Conservation (phyloP, 768 basidiomycete species). For the Xerocomellus amylosporus region DNA sequence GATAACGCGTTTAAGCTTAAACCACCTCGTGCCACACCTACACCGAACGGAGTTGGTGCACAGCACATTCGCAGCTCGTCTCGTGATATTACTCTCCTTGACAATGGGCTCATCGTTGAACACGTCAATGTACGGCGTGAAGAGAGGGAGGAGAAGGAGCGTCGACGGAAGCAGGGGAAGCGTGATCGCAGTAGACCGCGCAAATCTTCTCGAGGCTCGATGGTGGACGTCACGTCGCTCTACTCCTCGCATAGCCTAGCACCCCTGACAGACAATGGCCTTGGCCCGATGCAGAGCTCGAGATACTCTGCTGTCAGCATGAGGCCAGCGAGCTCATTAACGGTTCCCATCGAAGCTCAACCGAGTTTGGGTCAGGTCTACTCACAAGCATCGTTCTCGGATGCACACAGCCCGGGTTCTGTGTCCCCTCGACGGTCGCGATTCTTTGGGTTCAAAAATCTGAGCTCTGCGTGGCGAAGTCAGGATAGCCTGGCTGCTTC, state of each 20-base stretch:
- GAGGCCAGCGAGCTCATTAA: constrained; percentile 61
- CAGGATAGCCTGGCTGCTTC: constrained; percentile 81
- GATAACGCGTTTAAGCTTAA: constrained; percentile 68
- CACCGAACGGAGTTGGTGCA: constrained; percentile 34
- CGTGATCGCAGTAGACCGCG: constrained; percentile 55
- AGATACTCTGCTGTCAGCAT: constrained; percentile 55
- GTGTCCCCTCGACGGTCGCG: constrained; percentile 64
- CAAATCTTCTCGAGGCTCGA: constrained; percentile 71
- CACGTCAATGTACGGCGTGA: constrained; percentile 80
- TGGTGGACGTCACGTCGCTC: constrained; percentile 68
- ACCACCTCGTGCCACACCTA: constrained; percentile 44
- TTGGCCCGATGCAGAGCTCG: constrained; percentile 56
- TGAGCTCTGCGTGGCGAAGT: constrained; percentile 70
- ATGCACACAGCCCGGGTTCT: constrained; percentile 71
- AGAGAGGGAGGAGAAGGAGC: constrained; percentile 71
- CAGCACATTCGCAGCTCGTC: constrained; percentile 49
- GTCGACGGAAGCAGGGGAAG: constrained; percentile 65
- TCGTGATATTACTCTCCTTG: constrained; percentile 75
- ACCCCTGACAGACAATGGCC: constrained; percentile 54
- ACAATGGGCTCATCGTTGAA: constrained; percentile 88
- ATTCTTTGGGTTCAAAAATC: constrained; percentile 76
- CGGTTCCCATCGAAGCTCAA: constrained; percentile 56
- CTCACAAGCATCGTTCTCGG: constrained; percentile 79
- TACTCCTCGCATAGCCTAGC: constrained; percentile 63
- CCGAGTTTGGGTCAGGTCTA: constrained; percentile 60